Conservation (phyloP, 805 yeast genomes). For the Candida adriatica region DNA sequence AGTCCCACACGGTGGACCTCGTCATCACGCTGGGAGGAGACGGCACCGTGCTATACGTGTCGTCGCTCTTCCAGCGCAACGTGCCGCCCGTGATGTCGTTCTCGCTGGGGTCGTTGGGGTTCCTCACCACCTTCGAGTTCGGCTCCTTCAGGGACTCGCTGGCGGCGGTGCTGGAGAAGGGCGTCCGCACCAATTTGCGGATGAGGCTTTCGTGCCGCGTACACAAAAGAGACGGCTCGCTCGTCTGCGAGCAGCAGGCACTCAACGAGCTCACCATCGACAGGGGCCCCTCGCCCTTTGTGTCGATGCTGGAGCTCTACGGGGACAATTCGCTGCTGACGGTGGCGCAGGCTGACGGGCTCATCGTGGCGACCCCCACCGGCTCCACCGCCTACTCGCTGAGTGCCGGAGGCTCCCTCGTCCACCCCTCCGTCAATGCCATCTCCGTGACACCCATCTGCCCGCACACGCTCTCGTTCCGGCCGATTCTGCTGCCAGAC, state of each 20-base stretch:
- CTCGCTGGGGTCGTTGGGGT: conserved; percentile 87
- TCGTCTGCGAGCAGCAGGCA: conserved; percentile 61
- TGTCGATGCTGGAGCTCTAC: conserved; percentile 81
- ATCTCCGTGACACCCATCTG: conserved; percentile 93
- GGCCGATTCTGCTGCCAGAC: conserved; percentile 90
- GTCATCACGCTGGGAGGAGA: conserved; percentile 93
- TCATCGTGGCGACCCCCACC: conserved; percentile 89
- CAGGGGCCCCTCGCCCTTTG: conserved; percentile 90
- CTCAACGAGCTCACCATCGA: conserved; percentile 87
- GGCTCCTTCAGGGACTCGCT: conserved; percentile 61
- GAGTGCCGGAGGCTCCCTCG: conserved; percentile 92
- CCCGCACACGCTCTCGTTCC: conserved; percentile 88
- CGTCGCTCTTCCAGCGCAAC: conserved; percentile 72
- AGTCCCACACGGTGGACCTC: conserved; percentile 53
- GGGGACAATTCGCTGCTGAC: conserved; percentile 84
- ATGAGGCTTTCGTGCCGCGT: conserved; percentile 87
- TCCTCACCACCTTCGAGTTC: conserved; percentile 79
- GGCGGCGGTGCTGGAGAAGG: conserved; percentile 52
- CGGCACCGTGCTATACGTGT: conserved; percentile 88
- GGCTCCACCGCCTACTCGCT: conserved; percentile 95
- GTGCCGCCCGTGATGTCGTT: conserved; percentile 93
- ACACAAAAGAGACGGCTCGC: conserved; percentile 32
- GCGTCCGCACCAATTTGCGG: conserved; percentile 71
- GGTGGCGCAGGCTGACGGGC: conserved; percentile 90
- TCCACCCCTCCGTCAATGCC: conserved; percentile 91